Evolutionary conservation across 352 stramenopile species (phyloP), one percentile per base, ranked within the genome.

Genomic region (Pythium dissotocum): DNA sequence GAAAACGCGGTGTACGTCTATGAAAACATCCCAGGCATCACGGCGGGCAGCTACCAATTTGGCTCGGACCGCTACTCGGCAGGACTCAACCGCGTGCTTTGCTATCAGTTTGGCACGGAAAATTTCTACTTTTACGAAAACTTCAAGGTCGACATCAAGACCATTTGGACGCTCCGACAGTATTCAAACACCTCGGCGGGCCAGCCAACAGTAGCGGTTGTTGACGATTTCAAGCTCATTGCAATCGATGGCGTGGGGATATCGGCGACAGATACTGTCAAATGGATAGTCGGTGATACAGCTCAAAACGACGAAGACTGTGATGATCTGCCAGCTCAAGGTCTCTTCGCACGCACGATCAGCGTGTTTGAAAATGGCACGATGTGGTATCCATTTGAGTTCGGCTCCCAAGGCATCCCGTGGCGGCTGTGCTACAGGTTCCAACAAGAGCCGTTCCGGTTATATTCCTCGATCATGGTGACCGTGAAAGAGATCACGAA

Each of bases 1-100:
- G 80, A 90, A 38, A 90, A 89, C 80, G 78, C 81, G 4, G 83
- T 90, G 67, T 90, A 85, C 62, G n/a, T 91, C 40, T 91, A 91
- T 51, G 78, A 88, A 46, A 83, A 80, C 42, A 75, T 79, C 6
- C 49, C 60, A 0, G 68, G 63, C 0, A 70, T 82, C 2, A 85
- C 83, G 1, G 71, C 79, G 4, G 82, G 81, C 1, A 78, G 65
- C 36, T 89, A 88, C 54, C 72, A 78, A 64, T 82, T 88, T 49
- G 73, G 54, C 13, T 53, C 70, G 9, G 73, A 80, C 13, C 53
- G 13, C 0, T 61, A 46, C 5, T 77, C 77, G 0, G 78, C 77
- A 1, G 83, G 83, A 0, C 59, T 88, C 0, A 32, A 58, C 0
- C 79, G 81, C 3, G 72, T 80, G 28, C 62, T 90, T 8, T 91